Conservation (phyloP, 768 basidiomycete genomes). For the Lentinula lateritia region DNA sequence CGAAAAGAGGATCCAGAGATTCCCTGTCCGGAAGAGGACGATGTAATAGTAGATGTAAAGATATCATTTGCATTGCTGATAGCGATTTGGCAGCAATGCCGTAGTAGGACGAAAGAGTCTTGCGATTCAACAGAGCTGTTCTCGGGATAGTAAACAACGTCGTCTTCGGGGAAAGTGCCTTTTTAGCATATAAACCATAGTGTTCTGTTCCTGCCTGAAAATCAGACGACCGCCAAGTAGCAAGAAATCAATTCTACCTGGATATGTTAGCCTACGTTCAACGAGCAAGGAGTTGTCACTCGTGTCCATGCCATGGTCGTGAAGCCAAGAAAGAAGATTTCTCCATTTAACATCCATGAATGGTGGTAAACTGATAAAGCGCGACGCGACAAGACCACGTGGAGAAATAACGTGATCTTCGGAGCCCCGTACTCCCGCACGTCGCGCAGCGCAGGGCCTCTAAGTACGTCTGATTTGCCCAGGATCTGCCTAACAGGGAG, state of each 20-base stretch:
- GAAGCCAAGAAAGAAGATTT: slow-evolving; percentile 48
- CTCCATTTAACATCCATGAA: slow-evolving; percentile 30
- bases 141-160: slow-evolving; percentile 69
- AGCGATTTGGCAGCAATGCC: slow-evolving; percentile 28
- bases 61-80: slow-evolving; percentile 70
- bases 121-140: slow-evolving; percentile 63
- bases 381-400: not conserved
- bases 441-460: not conserved
- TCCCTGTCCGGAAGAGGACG: slow-evolving; percentile 37
- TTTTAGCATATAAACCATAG: slow-evolving; percentile 59
- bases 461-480: not conserved
- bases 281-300: slow-evolving; percentile 37
- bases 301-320: slow-evolving; percentile 40
- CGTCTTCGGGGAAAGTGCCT: slow-evolving; percentile 38
- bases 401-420: not conserved
- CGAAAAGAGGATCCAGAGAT: slow-evolving; percentile 52
- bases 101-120: slow-evolving; percentile 61
- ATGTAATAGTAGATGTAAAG: slow-evolving; percentile 74
- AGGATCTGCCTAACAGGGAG: not conserved
- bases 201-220: slow-evolving; percentile 32
- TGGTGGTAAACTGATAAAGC: not conserved
- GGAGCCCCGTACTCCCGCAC: not conserved
- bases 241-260: too few relatives aligned
- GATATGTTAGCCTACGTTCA: slow-evolving; percentile 49
- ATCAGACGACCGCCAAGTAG: not conserved